phyloP scores from a whole-genome alignment of 257 asterid genomes.

The Solanum microdontum region DNA sequence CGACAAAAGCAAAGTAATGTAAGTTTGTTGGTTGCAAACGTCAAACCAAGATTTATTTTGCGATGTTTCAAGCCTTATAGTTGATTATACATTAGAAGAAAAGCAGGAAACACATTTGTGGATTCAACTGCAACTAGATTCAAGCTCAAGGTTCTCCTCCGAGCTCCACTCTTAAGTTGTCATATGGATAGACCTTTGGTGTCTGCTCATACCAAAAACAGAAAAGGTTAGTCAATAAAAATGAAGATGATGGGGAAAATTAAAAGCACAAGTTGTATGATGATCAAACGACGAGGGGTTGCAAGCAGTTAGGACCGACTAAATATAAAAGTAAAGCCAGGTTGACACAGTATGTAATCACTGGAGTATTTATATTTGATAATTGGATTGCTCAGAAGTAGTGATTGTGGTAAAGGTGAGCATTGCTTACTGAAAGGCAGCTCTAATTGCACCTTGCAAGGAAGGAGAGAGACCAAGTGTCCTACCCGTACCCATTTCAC shows the following conservation, averaged over 20 bases:
- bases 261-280: not conserved
- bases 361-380: not conserved
- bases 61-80: not conserved
- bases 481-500: not conserved
- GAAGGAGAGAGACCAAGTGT: not conserved
- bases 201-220: slow-evolving; percentile 16
- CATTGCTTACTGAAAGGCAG: not conserved
- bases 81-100: not conserved
- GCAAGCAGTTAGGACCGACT: not conserved
- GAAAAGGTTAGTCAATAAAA: not conserved
- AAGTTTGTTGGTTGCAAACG: slow-evolving; percentile 3
- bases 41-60: slow-evolving; percentile 8
- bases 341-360: not conserved
- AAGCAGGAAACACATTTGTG: not conserved
- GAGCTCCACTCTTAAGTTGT: slow-evolving; percentile 76
- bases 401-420: not conserved
- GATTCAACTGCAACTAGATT: not conserved
- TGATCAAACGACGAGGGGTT: not conserved
- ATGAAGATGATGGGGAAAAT: not conserved
- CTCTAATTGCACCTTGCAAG: not conserved
- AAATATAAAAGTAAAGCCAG: not conserved
- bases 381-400: not conserved
- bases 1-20: not conserved
- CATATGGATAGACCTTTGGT: slow-evolving; percentile 71
- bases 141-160: slow-evolving; percentile 59